A percentile compares a stretch with the other conserved stretches of the same genome.
Conservation (phyloP, 192 early-diverging fungal genomes). For the Coemansia sp. region DNA sequence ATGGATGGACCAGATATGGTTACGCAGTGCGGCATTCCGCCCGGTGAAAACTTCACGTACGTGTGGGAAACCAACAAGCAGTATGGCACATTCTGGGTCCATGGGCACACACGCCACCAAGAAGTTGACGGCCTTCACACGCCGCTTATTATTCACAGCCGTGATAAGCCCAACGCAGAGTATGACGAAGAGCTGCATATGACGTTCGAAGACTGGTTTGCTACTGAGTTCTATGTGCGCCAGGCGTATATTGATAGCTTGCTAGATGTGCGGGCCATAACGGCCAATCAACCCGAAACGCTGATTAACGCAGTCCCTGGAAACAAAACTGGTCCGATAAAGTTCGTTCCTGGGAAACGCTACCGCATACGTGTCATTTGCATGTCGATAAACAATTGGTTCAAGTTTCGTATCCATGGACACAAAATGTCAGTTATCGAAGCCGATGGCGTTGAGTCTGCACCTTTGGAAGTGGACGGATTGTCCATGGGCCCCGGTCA, state of each 20-base stretch:
- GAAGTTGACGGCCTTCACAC: slow-evolving; percentile 75
- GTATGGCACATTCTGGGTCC: slow-evolving; percentile 77
- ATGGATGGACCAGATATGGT: slow-evolving; percentile 66
- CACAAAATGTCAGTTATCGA: slow-evolving; percentile 81
- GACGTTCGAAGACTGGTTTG: slow-evolving; percentile 66
- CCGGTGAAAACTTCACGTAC: slow-evolving; percentile 62
- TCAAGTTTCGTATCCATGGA: slow-evolving; percentile 70
- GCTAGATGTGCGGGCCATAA: slow-evolving; percentile 19
- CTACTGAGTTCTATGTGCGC: slow-evolving; percentile 8
- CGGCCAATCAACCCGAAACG: background rate
- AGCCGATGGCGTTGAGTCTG: slow-evolving; percentile 65
- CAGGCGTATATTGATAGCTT: slow-evolving; percentile 43
- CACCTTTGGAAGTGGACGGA: slow-evolving; percentile 51
- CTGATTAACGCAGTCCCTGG: slow-evolving; percentile 15
- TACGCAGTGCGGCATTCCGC: slow-evolving; percentile 72
- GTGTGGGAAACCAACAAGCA: slow-evolving; percentile 53
- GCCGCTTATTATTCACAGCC: slow-evolving; percentile 64
- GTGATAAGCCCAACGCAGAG: slow-evolving; percentile 36
- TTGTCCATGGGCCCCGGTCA: slow-evolving; percentile 68
- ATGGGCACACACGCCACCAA: slow-evolving; percentile 61
- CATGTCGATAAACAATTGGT: slow-evolving; percentile 66
- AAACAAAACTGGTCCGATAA: background rate
- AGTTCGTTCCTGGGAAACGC: slow-evolving; percentile 49
- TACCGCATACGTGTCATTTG: slow-evolving; percentile 81
- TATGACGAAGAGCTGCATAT: slow-evolving; percentile 68